phyloP scores from a whole-genome alignment of 352 stramenopile genomes.

The Elongisporangium undulatum region DNA sequence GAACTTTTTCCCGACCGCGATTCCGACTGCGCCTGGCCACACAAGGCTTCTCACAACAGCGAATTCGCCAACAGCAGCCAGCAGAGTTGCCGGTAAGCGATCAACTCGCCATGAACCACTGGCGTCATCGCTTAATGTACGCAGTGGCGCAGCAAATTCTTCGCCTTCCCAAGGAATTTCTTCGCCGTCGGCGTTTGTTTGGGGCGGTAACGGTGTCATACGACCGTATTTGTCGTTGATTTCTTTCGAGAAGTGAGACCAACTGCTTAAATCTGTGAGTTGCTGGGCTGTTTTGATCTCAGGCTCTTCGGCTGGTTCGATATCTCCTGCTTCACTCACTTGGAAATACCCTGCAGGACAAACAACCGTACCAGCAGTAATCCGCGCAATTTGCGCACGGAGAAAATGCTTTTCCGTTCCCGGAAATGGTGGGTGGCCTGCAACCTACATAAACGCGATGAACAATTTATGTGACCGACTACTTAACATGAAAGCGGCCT shows the following conservation, averaged over 20 bases:
- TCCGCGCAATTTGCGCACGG: constrained; percentile 87
- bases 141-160: constrained; percentile 55
- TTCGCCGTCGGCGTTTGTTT: constrained; percentile 69
- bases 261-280: constrained; percentile 63
- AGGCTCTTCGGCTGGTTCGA: constrained; percentile 58
- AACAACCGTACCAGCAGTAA: constrained; percentile 74
- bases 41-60: constrained; percentile 69
- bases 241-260: constrained; percentile 87
- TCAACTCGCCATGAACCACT: constrained; percentile 73
- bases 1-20: constrained; percentile 84
- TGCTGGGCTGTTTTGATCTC: constrained; percentile 73
- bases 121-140: constrained; percentile 59
- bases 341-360: constrained; percentile 86
- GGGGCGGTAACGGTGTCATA: constrained; percentile 57
- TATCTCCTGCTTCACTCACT: constrained; percentile 63
- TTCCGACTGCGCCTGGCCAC: constrained; percentile 86
- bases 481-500: neutral
- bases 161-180: constrained; percentile 64
- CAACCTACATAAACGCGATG: constrained; percentile 17
- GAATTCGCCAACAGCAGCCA: constrained; percentile 53
- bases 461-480: neutral
- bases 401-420: constrained; percentile 84
- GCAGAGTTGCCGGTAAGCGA: constrained; percentile 54
- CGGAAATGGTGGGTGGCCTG: constrained; percentile 85
- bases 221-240: constrained; percentile 83